phyloP scores from a whole-genome alignment of 1,284 basidiomycete genomes.

The Ganoderma sinense region DNA sequence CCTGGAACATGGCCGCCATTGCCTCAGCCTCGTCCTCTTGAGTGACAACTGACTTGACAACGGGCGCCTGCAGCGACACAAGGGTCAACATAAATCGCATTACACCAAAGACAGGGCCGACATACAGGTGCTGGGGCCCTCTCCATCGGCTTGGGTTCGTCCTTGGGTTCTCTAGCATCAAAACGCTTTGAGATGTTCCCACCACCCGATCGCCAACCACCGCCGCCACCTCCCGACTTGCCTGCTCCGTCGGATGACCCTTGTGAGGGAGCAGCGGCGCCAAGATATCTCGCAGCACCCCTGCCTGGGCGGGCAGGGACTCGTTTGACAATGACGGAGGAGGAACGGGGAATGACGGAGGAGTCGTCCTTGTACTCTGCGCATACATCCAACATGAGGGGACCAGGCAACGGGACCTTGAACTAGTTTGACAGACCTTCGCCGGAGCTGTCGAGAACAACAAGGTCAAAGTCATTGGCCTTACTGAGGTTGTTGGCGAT shows the following conservation, averaged over 20 bases:
- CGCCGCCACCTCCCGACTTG: slow-evolving; percentile 39
- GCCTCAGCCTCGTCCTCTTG: slow-evolving; percentile 83
- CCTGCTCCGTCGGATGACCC: slow-evolving; percentile 34
- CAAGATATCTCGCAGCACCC: slow-evolving; percentile 89
- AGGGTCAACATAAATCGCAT: slow-evolving; percentile 28
- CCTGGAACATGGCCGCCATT: slow-evolving; percentile 97
- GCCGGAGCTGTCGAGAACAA: slow-evolving; percentile 85
- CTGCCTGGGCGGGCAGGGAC: slow-evolving; percentile 91
- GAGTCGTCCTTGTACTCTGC: slow-evolving; percentile 94
- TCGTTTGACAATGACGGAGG: slow-evolving; percentile 93
- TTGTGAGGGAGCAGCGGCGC: slow-evolving; percentile 54
- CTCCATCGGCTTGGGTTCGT: slow-evolving; percentile 22
- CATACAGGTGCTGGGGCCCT: slow-evolving; percentile 36
- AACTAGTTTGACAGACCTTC: slow-evolving; percentile 68
- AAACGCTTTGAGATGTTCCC: slow-evolving; percentile 86
- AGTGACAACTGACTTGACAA: slow-evolving; percentile 50
- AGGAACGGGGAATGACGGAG: slow-evolving; percentile 91
- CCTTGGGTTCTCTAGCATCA: slow-evolving; percentile 79
- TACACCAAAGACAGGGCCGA: background rate
- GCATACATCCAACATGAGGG: slow-evolving; percentile 3
- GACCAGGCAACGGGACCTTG: background rate
- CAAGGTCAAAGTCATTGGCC: slow-evolving; percentile 97
- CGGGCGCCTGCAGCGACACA: slow-evolving; percentile 29
- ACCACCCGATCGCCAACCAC: slow-evolving; percentile 62
- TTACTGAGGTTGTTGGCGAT: slow-evolving; percentile 95